A percentile compares a stretch with the other conserved stretches of the same genome.
Conservation (phyloP, 2,329 filamentous ascomycete genomes). For the Aspergillus uvarum region DNA sequence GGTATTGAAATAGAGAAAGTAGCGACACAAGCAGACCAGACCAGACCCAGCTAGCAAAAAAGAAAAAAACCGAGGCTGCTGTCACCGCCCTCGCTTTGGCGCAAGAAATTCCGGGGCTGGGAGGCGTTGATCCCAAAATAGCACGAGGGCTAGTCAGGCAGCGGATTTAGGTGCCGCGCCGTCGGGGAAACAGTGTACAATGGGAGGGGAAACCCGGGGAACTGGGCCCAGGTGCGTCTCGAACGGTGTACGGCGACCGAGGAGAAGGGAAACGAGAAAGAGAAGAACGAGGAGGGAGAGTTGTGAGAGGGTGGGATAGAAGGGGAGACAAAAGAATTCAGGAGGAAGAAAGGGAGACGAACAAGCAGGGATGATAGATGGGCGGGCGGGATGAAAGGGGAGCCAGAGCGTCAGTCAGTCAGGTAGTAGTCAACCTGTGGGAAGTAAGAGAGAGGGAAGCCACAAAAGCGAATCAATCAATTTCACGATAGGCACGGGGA, state of each 20-base stretch:
- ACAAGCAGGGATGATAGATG: slow-evolving; percentile 9
- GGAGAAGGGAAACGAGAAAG: background rate
- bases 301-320: slow-evolving; percentile 9
- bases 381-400: slow-evolving; percentile 8
- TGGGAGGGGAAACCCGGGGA: background rate
- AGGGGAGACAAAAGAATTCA: slow-evolving; percentile 10
- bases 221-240: background rate
- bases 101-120: slow-evolving; percentile 34
- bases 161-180: slow-evolving; percentile 22
- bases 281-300: background rate
- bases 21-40: slow-evolving; percentile 1
- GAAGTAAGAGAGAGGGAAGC: background rate
- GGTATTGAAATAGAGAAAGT: slow-evolving; percentile 16
- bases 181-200: slow-evolving; percentile 14
- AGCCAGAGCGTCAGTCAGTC: background rate
- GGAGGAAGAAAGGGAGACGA: slow-evolving; percentile 5
- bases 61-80: slow-evolving; percentile 17
- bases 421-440: background rate
- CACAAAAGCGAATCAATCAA: background rate
- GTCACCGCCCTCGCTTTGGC: slow-evolving; percentile 34
- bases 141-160: slow-evolving; percentile 24
- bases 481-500: background rate
- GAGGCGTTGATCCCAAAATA: slow-evolving; percentile 30
- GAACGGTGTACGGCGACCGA: slow-evolving; percentile 5
- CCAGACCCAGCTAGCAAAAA: slow-evolving; percentile 2